Evolutionary conservation across 495 filamentous ascomycete genomes (phyloP).

Genomic region (Thozetella sp.): DNA sequence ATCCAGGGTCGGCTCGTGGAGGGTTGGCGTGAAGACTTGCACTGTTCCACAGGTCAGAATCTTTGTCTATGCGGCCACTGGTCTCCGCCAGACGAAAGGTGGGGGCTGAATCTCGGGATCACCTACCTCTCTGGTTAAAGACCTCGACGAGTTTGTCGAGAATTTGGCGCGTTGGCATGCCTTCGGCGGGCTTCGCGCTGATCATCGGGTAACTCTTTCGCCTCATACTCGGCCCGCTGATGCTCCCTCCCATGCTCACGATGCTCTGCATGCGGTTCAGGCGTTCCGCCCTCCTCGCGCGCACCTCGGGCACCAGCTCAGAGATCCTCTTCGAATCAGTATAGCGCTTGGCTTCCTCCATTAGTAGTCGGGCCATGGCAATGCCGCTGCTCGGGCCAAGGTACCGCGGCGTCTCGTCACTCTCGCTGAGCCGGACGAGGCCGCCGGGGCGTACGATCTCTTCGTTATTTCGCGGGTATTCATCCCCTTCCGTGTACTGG

Average conservation of each 20-base stretch:
- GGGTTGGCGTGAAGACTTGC: slow-evolving; percentile 79
- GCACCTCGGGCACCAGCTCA: slow-evolving; percentile 77
- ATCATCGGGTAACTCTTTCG: slow-evolving; percentile 73
- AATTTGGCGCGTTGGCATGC: slow-evolving; percentile 66
- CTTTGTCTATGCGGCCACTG: no score
- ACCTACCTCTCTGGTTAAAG: slow-evolving; percentile 78
- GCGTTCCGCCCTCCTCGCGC: slow-evolving; percentile 22
- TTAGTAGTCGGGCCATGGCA: slow-evolving; percentile 88
- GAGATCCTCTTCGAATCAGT: slow-evolving; percentile 83
- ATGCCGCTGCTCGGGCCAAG: slow-evolving; percentile 92
- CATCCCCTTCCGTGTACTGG: slow-evolving; percentile 63
- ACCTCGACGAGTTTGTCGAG: slow-evolving; percentile 75
- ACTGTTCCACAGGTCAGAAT: slow-evolving; percentile 46
- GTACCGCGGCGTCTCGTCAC: slow-evolving; percentile 81
- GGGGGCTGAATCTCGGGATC: no score
- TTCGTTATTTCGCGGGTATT: slow-evolving; percentile 68
- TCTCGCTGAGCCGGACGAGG: slow-evolving; percentile 76
- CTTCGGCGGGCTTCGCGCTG: slow-evolving; percentile 70
- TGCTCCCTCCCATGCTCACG: slow-evolving; percentile 27
- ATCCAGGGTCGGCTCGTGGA: slow-evolving; percentile 82
- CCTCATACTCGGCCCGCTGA: slow-evolving; percentile 29
- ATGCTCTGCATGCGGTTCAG: slow-evolving; percentile 36
- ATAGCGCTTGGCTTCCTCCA: slow-evolving; percentile 91
- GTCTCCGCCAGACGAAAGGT: no score
- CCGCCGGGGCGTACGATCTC: slow-evolving; percentile 81